Evolutionary conservation across 139 green algal genomes (phyloP), one percentile per base, ranked within the genome.

Genomic region (Chlorella ohadii): DNA sequence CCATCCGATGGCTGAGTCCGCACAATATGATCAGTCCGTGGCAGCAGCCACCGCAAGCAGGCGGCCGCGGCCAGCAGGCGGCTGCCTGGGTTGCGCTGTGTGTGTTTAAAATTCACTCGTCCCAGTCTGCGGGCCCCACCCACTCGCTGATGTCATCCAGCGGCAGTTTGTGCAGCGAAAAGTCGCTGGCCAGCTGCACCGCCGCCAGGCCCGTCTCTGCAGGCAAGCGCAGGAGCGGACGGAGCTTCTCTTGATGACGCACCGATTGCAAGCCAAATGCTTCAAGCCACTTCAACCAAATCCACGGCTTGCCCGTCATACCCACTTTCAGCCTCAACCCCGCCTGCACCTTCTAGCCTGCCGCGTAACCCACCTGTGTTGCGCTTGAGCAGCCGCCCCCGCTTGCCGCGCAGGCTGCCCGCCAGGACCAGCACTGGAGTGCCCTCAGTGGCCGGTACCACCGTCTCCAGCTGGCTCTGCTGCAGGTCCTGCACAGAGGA

Each of bases 131-230:
- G 9, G 66, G 66, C 27, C 90, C 92, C 25, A 77, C 61, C 59
- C 89, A 95, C 64, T 92, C 88, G 11, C 86, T 81, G 78, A 97
- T 83, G 33, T 96, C 89, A 82, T 97, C 94, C 77, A 97, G 87
- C 78, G 89, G 27, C 71, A 97, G 66, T 65, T 92, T 88, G 63
- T 92, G 85, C 36, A 97, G 78, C 25, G n/a, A 82, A 51, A 93
- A 84, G 81, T 96, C 93, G 23, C 76, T 72, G 12, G 65, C 70
- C 76, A 97, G 75, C 88, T 96, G 93, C 86, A 97, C 88, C 38
- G 93, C 93, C 36, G 89, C 91, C 85, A 86, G 86, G 27, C 86
- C 93, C 56, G 70, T 75, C 72, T 73, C 74, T 84, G 73, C 63
- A 28, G 1, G 28, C n/a, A n/a, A n/a, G 28, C 6, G 34, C 25